Percentiles rank a stretch among this genome's conserved stretches.
Conservation (phyloP, 192 early-diverging fungal genomes). For the Kappamyces sp. region DNA sequence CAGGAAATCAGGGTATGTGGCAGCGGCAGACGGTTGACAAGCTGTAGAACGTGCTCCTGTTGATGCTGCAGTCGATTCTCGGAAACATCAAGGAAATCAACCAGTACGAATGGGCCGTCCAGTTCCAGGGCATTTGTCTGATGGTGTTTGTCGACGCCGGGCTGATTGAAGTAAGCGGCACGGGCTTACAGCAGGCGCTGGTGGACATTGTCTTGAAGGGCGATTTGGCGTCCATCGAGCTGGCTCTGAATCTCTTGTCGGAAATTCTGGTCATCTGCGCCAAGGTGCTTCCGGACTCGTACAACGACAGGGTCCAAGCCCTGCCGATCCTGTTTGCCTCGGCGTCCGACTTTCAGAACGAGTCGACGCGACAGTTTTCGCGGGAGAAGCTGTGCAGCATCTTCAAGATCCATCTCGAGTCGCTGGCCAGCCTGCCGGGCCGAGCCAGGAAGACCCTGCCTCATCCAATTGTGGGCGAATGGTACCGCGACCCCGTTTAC, state of each 20-base stretch:
- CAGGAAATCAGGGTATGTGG: conserved; percentile 11
- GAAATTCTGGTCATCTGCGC: conserved; percentile 69
- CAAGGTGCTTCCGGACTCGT: conserved; percentile 52
- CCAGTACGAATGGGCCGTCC: conserved; percentile 57
- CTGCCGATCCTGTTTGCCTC: conserved; percentile 66
- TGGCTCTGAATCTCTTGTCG: conserved; percentile 65
- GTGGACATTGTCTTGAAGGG: conserved; percentile 62
- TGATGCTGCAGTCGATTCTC: conserved; percentile 78
- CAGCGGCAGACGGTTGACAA: not conserved
- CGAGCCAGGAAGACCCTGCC: too few relatives aligned
- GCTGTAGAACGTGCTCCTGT: conserved; percentile 65
- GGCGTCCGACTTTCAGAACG: conserved; percentile 71
- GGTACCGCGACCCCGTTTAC: too few relatives aligned
- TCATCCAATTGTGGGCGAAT: too few relatives aligned
- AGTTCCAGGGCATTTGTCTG: conserved; percentile 64
- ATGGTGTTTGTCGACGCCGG: conserved; percentile 73
- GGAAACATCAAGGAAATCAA: conserved; percentile 30
- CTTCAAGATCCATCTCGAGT: conserved; percentile 14
- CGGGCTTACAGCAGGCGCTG: conserved; percentile 41
- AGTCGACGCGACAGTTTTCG: conserved; percentile 64
- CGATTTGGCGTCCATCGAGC: conserved; percentile 52
- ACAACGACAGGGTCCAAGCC: conserved; percentile 36
- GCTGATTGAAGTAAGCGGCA: conserved; percentile 38
- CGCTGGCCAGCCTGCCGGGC: not conserved
- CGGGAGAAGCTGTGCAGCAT: conserved; percentile 37